These are phyloP conservation scores for Rhodosporidiobolus odoratus DNA, from an alignment of 768 basidiomycete genomes.

Conservation along the genomic window DNA sequence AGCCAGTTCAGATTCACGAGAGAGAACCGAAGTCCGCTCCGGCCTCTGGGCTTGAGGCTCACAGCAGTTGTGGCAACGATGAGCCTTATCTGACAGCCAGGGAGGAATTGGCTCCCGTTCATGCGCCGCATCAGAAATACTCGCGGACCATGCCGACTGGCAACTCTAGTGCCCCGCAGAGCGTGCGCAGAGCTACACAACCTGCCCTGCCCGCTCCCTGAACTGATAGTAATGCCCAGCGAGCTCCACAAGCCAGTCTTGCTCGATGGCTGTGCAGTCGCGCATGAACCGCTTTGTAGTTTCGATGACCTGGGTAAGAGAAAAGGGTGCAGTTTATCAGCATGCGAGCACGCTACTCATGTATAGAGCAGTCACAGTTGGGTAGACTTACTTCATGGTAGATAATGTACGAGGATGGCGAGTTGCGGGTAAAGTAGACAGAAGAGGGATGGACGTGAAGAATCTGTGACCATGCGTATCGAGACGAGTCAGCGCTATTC, in stretches of 20 bases:
- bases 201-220: not conserved
- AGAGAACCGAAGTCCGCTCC: too few species aligned
- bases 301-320: slow-evolving; percentile 55
- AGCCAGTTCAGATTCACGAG: too few species aligned
- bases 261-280: slow-evolving; percentile 86
- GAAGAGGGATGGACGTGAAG: slow-evolving; percentile 90
- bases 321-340: not conserved
- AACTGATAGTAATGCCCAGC: slow-evolving; percentile 43
- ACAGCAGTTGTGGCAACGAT: too few species aligned
- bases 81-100: too few species aligned
- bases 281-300: slow-evolving; percentile 93
- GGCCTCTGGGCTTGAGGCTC: too few species aligned
- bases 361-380: too few species aligned
- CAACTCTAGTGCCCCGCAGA: not conserved
- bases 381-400: slow-evolving; percentile 39
- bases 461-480: slow-evolving; percentile 51
- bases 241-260: slow-evolving; percentile 69
- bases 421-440: slow-evolving; percentile 85
- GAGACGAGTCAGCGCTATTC: not conserved
- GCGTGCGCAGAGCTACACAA: not conserved
- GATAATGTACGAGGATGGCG: slow-evolving; percentile 84
- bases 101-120: too few species aligned
- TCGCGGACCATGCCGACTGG: not conserved
- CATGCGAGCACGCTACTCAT: not conserved
- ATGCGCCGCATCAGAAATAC: too few species aligned